Percentiles rank a stretch among this genome's conserved stretches.
These are phyloP conservation scores for Clathrospora elynae DNA, from an alignment of 2,329 filamentous ascomycete species.

Conservation along the genomic window DNA sequence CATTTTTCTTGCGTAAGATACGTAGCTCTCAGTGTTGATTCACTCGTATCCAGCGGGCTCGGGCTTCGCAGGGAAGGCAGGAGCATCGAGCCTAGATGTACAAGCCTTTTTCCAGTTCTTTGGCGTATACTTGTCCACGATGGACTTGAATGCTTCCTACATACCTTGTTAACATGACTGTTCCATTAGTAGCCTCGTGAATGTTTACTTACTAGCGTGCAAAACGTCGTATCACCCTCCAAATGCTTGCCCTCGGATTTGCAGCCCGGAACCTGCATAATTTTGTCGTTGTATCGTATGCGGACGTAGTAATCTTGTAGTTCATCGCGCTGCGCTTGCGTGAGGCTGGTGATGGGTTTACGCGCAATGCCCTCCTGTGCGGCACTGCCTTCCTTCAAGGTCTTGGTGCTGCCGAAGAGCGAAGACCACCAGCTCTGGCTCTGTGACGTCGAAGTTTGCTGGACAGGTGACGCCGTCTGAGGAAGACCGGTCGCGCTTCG, in stretches of 20 bases:
- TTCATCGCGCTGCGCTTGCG: constrained; percentile 60
- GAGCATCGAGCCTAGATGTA: constrained; percentile 60
- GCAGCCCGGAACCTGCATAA: constrained; percentile 83
- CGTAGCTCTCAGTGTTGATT: too few relatives aligned
- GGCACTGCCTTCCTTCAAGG: constrained; percentile 3
- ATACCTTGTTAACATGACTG: neutral
- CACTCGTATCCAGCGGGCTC: constrained; percentile 45
- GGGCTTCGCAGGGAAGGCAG: constrained; percentile 54
- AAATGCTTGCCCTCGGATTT: constrained; percentile 77
- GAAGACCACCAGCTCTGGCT: constrained; percentile 45
- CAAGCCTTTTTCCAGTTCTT: constrained; percentile 74
- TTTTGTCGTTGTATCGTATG: constrained; percentile 85
- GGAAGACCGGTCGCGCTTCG: constrained; percentile 25
- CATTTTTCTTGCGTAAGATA: too few relatives aligned
- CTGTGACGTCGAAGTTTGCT: constrained; percentile 15
- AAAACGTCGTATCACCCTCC: constrained; percentile 84
- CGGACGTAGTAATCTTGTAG: constrained; percentile 84
- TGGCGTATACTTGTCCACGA: constrained; percentile 90
- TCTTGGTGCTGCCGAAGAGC: constrained; percentile 40
- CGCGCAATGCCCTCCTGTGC: constrained; percentile 61
- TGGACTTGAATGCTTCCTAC: constrained; percentile 84
- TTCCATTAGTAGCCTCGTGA: neutral
- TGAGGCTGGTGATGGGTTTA: constrained; percentile 62
- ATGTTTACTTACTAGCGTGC: constrained; percentile 70
- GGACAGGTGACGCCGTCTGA: constrained; percentile 3